These are phyloP conservation scores for Ophiosphaerella narmari DNA, from an alignment of 2,329 filamentous ascomycete genomes.

Conservation along the genomic window DNA sequence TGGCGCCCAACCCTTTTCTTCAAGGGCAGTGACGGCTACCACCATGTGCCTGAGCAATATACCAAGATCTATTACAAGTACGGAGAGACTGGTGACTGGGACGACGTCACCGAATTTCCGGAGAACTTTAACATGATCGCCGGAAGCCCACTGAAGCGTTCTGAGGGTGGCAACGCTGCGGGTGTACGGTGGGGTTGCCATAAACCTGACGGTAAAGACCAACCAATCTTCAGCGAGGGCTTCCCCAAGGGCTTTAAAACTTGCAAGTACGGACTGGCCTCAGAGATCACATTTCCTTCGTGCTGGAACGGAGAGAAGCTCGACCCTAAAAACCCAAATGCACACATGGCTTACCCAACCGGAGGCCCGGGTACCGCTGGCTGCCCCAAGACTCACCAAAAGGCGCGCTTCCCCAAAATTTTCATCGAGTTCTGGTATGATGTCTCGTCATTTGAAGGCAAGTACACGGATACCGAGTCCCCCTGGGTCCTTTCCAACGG, in stretches of 20 bases:
- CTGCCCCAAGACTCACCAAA: slow-evolving; percentile 38
- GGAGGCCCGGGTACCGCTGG: slow-evolving; percentile 27
- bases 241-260: slow-evolving; percentile 46
- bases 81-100: slow-evolving; percentile 37
- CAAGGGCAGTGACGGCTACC: slow-evolving; percentile 43
- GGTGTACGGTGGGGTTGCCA: slow-evolving; percentile 43
- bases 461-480: slow-evolving; percentile 33
- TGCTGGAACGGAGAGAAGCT: slow-evolving; percentile 46
- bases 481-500: slow-evolving; percentile 46
- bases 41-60: slow-evolving; percentile 41
- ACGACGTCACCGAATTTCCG: slow-evolving; percentile 45
- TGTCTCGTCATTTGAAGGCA: slow-evolving; percentile 37
- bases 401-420: slow-evolving; percentile 43
- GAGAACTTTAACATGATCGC: slow-evolving; percentile 45
- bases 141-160: slow-evolving; percentile 36
- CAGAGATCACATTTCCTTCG: slow-evolving; percentile 43
- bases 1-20: slow-evolving; percentile 46
- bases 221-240: slow-evolving; percentile 33
- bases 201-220: slow-evolving; percentile 24
- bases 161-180: slow-evolving; percentile 33
- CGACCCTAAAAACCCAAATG: slow-evolving; percentile 36
- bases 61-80: slow-evolving; percentile 48
- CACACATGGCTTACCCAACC: slow-evolving; percentile 49
- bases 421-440: slow-evolving; percentile 50
- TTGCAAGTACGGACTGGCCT: slow-evolving; percentile 42